Evolutionary conservation across 768 basidiomycete genomes (phyloP), one percentile per base, ranked within the genome.

Genomic region (Phaeolepiota aurea): DNA sequence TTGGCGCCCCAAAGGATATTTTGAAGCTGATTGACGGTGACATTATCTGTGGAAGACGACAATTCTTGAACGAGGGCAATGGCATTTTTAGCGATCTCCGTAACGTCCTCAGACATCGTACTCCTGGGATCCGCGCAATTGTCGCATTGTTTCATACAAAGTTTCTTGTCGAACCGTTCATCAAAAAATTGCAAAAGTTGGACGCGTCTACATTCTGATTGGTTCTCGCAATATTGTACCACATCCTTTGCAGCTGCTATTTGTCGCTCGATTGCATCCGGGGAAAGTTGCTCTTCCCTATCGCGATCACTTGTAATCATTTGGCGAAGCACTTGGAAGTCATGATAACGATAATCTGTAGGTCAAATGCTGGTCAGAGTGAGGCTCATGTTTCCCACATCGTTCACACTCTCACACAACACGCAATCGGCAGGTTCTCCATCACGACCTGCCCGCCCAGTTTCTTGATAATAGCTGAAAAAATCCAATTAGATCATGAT

Each of bases 391-490:
- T 15, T 39, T 25, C 25, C 20, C 4, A 37, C 22, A 45, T 22
- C 20, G 36, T 20, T 15, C 4, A 20, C 4, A n/a, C 3, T 62
- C 82, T 53, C 56, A 94, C 90, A 91, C 9, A 98, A 74, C 10
- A 96, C 59, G 59, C 96, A 99, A 38, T 85, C 79, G 0, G 96
- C 82, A 1, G 77, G 73, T 49, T 73, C 58, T 3, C 89, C 90
- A 54, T 99, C 96, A 44, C 96, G 77, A 3, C 96, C 96, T 13
- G 93, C 96, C 42, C 96, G 79, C 4, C 96, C 96, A 0, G 94
- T 98, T 64, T 99, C 96, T 64, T 98, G 91, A 52, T 91, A 92
- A 53, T 87, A 87, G 1, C 86, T 87, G 20, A 7, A 37, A 32
- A 51, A 43, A 39, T 44, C 25, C 41, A 32, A 36, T 14, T 34